These are phyloP conservation scores for Pythium oligandrum DNA, from an alignment of 352 stramenopile genomes.

Conservation along the genomic window DNA sequence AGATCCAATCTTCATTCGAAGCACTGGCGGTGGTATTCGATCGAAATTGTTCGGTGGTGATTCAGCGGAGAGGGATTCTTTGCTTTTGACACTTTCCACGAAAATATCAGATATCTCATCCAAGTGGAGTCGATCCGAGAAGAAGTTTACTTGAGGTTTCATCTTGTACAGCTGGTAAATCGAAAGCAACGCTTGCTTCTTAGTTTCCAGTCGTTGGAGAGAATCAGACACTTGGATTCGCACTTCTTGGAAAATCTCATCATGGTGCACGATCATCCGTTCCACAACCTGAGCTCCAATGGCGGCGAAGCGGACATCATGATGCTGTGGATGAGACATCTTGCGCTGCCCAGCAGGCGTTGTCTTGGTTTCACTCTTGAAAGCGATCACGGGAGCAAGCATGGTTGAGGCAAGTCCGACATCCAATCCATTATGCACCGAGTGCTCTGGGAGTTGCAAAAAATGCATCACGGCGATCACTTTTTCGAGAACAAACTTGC, in stretches of 20 bases:
- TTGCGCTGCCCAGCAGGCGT: slow-evolving; percentile 30
- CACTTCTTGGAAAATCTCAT: slow-evolving; percentile 71
- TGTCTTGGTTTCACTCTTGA: slow-evolving; percentile 56
- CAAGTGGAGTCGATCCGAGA: slow-evolving; percentile 58
- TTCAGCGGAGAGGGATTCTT: slow-evolving; percentile 12
- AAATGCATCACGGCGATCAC: slow-evolving; percentile 68
- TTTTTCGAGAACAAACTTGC: slow-evolving; percentile 68
- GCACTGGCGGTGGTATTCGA: slow-evolving; percentile 11
- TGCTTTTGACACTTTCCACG: slow-evolving; percentile 28
- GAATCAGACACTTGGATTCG: slow-evolving; percentile 60
- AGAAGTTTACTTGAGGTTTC: slow-evolving; percentile 56
- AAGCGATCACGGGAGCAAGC: slow-evolving; percentile 72
- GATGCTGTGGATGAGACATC: slow-evolving; percentile 50
- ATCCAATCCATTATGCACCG: slow-evolving; percentile 61
- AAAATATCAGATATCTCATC: slow-evolving; percentile 65
- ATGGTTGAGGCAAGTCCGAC: slow-evolving; percentile 49
- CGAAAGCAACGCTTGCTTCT: slow-evolving; percentile 54
- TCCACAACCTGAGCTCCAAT: slow-evolving; percentile 74
- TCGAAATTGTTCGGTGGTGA: slow-evolving; percentile 19
- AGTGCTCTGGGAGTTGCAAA: slow-evolving; percentile 53
- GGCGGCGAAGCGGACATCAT: slow-evolving; percentile 71
- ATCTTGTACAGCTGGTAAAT: slow-evolving; percentile 71
- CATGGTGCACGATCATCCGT: slow-evolving; percentile 71
- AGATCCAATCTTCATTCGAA: slow-evolving; percentile 13
- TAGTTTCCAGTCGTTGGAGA: slow-evolving; percentile 50